Percentiles rank a stretch among this genome's conserved stretches.
phyloP scores from a whole-genome alignment of 164 flowering plant species.

The Cinnamomum micranthum region DNA sequence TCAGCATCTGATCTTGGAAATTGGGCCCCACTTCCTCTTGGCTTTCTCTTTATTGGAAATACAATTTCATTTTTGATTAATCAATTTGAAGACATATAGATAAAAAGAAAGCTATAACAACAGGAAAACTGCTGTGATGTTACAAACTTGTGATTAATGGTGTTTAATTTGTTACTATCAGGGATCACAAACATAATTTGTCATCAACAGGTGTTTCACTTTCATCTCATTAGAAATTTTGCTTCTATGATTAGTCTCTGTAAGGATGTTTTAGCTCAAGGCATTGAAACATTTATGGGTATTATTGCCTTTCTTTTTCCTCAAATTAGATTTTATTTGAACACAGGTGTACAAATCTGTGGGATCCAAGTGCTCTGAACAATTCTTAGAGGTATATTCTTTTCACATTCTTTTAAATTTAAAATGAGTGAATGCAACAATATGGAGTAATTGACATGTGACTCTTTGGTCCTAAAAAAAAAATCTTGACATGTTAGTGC shows the following conservation, averaged over 20 bases:
- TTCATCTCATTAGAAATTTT: no score
- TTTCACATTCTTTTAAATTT: background rate
- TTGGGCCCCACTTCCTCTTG: background rate
- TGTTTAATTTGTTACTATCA: background rate
- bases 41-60: background rate
- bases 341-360: conserved; percentile 75
- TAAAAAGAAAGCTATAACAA: background rate
- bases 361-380: conserved; percentile 70
- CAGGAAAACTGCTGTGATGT: no score
- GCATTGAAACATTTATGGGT: background rate
- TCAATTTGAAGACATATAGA: background rate
- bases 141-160: background rate
- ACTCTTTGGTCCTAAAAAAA: background rate
- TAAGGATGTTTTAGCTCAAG: background rate
- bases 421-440: background rate
- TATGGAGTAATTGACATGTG: background rate
- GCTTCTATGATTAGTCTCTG: background rate
- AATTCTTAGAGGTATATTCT: conserved; percentile 63
- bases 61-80: no score
- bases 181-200: background rate
- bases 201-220: no score
- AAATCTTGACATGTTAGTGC: background rate
- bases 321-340: background rate
- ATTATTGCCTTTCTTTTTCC: background rate
- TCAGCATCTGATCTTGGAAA: background rate